Evolutionary conservation across 116 monocot genomes (phyloP), one percentile per base, ranked within the genome.

Genomic region (Trichopus zeylanicus): DNA sequence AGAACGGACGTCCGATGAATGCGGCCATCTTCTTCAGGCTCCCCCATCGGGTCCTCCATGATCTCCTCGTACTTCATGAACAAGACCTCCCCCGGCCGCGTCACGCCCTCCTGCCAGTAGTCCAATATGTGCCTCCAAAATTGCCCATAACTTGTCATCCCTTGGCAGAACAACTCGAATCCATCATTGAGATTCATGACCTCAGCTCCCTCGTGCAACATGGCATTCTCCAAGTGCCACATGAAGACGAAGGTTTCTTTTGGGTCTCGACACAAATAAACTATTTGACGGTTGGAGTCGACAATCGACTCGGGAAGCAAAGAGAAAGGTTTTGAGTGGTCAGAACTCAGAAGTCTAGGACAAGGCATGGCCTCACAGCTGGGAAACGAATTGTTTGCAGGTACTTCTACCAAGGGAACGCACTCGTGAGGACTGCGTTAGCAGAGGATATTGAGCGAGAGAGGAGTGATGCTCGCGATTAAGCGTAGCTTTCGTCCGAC

Each of bases 401-500:
- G 5, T 4, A 26, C 42, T 4, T 55, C 55, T 11, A 70, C 1
- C 23, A 55, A 55, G 30, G 47, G 42, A 29, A 57, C n/a, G 30
- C n/a, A 29, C 18, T 57, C 48, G 15, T 57, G 67, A 8, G 57
- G 48, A n/a, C 21, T 49, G 19, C n/a, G 24, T 26, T 16, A 5
- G 3, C 15, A 18, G 21, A 49, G 31, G 46, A 10, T 6, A 6
- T 5, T 10, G 34, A 6, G 34, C 5, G 10, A 35, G 34, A 35
- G 34, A 6, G 47, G n/a, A n/a, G n/a, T 13, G 32, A 6, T 15
- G 26, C 6, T 9, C 10, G 32, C 72, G 48, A 51, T 59, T 16
- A 8, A 28, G 6, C 31, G 47, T 15, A 5, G 70, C 47, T 48
- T 71, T 71, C 31, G 52, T 48, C 70, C 70, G 55, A 63, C 15